Conservation (phyloP, 2,329 filamentous ascomycete species). For the Phyllosticta citrichinensis region DNA sequence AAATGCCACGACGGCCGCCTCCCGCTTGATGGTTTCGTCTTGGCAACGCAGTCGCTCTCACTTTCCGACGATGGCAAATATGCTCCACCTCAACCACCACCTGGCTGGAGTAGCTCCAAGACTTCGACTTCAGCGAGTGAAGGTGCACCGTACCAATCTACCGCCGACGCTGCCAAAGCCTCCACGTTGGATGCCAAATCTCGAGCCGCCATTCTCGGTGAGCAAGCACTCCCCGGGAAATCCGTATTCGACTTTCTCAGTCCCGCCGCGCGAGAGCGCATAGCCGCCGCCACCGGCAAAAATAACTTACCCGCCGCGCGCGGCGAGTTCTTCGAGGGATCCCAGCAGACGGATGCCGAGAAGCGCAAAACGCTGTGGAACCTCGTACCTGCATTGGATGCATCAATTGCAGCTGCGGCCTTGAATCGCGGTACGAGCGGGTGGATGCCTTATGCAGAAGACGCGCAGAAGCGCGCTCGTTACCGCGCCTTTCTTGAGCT, state of each 20-base stretch:
- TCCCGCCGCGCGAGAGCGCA: slow-evolving; percentile 62
- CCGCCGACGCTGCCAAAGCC: slow-evolving; percentile 65
- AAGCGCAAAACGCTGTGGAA: slow-evolving; percentile 45
- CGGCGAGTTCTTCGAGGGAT: slow-evolving; percentile 59
- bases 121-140: slow-evolving; percentile 19
- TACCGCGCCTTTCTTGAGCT: slow-evolving; percentile 77
- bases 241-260: slow-evolving; percentile 93
- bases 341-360: slow-evolving; percentile 53
- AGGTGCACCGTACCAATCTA: slow-evolving; percentile 46
- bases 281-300: slow-evolving; percentile 67
- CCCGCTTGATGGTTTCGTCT: slow-evolving; percentile 69
- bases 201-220: slow-evolving; percentile 71
- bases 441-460: slow-evolving; percentile 76
- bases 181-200: slow-evolving; percentile 66
- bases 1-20: slow-evolving; percentile 77
- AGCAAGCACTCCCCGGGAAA: slow-evolving; percentile 73
- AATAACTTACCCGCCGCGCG: slow-evolving; percentile 65
- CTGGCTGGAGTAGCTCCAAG: slow-evolving; percentile 62
- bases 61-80: slow-evolving; percentile 40
- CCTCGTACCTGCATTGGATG: slow-evolving; percentile 35
- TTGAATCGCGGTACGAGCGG: slow-evolving; percentile 44
- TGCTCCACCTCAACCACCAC: slow-evolving; percentile 56
- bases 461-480: slow-evolving; percentile 66
- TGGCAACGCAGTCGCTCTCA: slow-evolving; percentile 44
- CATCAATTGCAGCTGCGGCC: slow-evolving; percentile 34